These are phyloP conservation scores for Podospora pseudoanserina DNA, from an alignment of 495 filamentous ascomycete species.

Conservation along the genomic window DNA sequence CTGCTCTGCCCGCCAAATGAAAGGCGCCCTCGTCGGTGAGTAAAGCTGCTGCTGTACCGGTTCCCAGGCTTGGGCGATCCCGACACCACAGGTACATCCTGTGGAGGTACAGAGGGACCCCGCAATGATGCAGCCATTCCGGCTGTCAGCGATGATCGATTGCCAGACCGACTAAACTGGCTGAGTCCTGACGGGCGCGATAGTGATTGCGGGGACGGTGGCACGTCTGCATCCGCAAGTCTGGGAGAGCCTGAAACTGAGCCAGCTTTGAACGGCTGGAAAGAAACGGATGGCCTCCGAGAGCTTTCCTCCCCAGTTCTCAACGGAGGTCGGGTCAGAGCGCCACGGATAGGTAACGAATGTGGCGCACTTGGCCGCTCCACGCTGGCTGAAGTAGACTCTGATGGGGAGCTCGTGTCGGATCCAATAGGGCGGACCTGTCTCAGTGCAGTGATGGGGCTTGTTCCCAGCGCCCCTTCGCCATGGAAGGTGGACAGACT, in stretches of 20 bases:
- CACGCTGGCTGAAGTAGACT: slow-evolving; percentile 54
- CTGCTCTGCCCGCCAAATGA: slow-evolving; percentile 69
- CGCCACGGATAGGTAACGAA: slow-evolving; percentile 43
- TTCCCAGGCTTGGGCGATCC: slow-evolving; percentile 70
- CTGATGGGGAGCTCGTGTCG: slow-evolving; percentile 60
- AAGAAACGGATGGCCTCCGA: slow-evolving; percentile 79
- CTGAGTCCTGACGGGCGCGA: slow-evolving; percentile 48
- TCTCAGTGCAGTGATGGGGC: slow-evolving; percentile 81
- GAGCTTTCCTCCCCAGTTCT: slow-evolving; percentile 40
- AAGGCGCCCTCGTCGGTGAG: slow-evolving; percentile 68
- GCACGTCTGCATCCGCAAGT: slow-evolving; percentile 36
- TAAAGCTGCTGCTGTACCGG: slow-evolving; percentile 68
- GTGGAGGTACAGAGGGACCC: slow-evolving; percentile 58
- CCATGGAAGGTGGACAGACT: slow-evolving; percentile 92
- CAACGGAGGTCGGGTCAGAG: slow-evolving; percentile 39
- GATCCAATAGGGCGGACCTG: slow-evolving; percentile 57
- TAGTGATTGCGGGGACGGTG: slow-evolving; percentile 60
- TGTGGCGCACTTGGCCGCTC: slow-evolving; percentile 38
- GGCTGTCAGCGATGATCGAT: slow-evolving; percentile 61
- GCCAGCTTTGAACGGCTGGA: slow-evolving; percentile 91
- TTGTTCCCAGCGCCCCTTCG: slow-evolving; percentile 68
- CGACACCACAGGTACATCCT: slow-evolving; percentile 36
- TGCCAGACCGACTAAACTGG: slow-evolving; percentile 59
- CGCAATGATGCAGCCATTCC: slow-evolving; percentile 65
- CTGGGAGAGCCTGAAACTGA: slow-evolving; percentile 86